Conservation (phyloP, 805 yeast species). For the Deakozyma indianensis region DNA sequence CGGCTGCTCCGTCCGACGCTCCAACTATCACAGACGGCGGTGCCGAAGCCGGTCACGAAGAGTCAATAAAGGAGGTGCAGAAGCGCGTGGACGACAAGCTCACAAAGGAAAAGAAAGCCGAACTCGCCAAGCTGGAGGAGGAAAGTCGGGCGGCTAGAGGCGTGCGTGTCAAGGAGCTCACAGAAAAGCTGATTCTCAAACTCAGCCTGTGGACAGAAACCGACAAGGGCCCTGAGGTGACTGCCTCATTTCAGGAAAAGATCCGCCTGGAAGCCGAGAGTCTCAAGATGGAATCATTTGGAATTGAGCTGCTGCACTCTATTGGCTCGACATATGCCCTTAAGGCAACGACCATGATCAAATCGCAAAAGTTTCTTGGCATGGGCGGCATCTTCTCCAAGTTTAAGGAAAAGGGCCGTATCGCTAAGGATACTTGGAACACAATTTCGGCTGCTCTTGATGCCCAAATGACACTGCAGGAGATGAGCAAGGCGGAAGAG, state of each 20-base stretch:
- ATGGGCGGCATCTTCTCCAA: conserved; percentile 70
- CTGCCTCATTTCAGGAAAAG: conserved; percentile 46
- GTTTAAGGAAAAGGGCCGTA: conserved; percentile 70
- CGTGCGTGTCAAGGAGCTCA: conserved; percentile 48
- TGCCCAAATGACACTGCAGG: conserved; percentile 67
- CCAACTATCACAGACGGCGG: conserved; percentile 2
- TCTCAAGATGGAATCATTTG: conserved; percentile 89
- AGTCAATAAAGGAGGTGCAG: conserved; percentile 20
- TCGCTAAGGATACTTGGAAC: conserved; percentile 70
- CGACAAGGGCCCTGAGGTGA: conserved; percentile 46
- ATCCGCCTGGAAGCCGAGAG: conserved; percentile 76
- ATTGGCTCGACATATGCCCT: conserved; percentile 67
- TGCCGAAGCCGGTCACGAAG: conserved; percentile 5
- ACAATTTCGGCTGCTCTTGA: conserved; percentile 76
- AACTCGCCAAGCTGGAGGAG: conserved; percentile 56
- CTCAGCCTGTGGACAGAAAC: conserved; percentile 47
- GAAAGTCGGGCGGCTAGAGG: conserved; percentile 56
- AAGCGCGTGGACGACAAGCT: conserved; percentile 16
- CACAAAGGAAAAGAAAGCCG: conserved; percentile 32
- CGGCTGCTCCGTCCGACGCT: conserved; percentile 3
- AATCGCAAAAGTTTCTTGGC: conserved; percentile 72
- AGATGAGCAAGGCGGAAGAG: conserved; percentile 56
- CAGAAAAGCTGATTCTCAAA: conserved; percentile 41
- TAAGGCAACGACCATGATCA: conserved; percentile 60
- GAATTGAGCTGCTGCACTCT: conserved; percentile 65